phyloP scores from a whole-genome alignment of 805 yeast species.

The Kazachstania bromeliacearum region DNA sequence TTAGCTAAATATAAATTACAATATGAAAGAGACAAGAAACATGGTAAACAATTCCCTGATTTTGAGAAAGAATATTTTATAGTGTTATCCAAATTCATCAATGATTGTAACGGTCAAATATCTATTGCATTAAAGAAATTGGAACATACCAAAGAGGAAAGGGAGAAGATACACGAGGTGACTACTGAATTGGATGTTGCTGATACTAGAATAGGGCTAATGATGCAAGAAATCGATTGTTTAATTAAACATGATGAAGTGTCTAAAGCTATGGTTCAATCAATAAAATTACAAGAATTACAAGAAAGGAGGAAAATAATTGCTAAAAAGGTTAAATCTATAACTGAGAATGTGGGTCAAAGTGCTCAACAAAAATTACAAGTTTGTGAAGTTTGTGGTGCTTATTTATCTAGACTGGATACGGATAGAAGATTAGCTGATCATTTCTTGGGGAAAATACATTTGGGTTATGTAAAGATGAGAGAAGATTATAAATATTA shows the following conservation, averaged over 20 bases:
- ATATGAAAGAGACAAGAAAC: slow-evolving; percentile 43
- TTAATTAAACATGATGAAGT: slow-evolving; percentile 43
- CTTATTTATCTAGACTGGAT: slow-evolving; percentile 75
- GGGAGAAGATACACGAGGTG: slow-evolving; percentile 43
- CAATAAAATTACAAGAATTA: slow-evolving; percentile 37
- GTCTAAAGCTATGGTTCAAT: slow-evolving; percentile 41
- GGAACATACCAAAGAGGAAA: slow-evolving; percentile 63
- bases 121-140: slow-evolving; percentile 52
- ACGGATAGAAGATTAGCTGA: slow-evolving; percentile 83
- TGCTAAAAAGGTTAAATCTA: slow-evolving; percentile 46
- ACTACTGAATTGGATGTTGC: slow-evolving; percentile 50
- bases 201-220: slow-evolving; percentile 55
- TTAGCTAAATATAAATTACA: slow-evolving; percentile 62
- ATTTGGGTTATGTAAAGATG: slow-evolving; percentile 72
- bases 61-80: slow-evolving; percentile 39
- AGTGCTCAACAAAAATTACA: slow-evolving; percentile 85
- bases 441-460: slow-evolving; percentile 83
- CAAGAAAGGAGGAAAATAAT: slow-evolving; percentile 41
- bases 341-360: slow-evolving; percentile 69
- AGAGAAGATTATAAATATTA: slow-evolving; percentile 39
- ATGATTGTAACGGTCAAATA: slow-evolving; percentile 59
- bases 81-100: slow-evolving; percentile 45
- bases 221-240: slow-evolving; percentile 54
- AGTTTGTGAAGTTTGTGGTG: slow-evolving; percentile 86
- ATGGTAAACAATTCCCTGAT: slow-evolving; percentile 36